Evolutionary conservation across 768 basidiomycete species (phyloP), one percentile per base, ranked within the genome.

Genomic region (Psilocybe sp.): DNA sequence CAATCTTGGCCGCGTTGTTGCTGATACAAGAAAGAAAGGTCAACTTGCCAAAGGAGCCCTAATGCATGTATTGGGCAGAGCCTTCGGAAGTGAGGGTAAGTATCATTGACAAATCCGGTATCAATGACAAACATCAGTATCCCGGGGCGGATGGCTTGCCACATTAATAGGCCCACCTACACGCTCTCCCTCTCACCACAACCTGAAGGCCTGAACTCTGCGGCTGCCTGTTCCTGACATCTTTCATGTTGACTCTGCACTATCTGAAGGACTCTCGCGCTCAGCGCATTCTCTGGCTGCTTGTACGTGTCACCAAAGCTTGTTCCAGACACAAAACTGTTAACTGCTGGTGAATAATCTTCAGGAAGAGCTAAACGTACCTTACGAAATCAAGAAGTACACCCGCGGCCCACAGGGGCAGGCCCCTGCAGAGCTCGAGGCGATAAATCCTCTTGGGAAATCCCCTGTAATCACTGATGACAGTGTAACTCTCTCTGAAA

Each of bases 311-410:
- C n/a, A 12, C n/a, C 31, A 5, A 12, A 28, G 23, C 23, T 28
- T 18, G 1, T 43, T 32, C 20, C 14, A 19, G 11, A 19, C 33
- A 16, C 35, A 12, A 23, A 8, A 23, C 31, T 32, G 35, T 16
- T 16, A 38, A 5, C 20, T 43, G 8, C 23, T 7, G 15, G n/a
- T 35, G 15, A 9, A 15, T 44, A 9, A n/a, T 37, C 34, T n/a
- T 16, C 47, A 80, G 79, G 80, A 83, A 62, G 81, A 83, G 53
- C 69, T 83, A 6, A 62, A 64, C 15, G 58, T 75, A 1, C 64
- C 69, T 2, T 79, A 79, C 49, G 62, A 69, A 40, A 62, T 79
- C 56, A 76, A 73, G 56, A 61, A 60, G 41, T 77, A 76, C 51
- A 54, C 70, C 49, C 64, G 73, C n/a, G 54, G 62, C 7, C 55